These are phyloP conservation scores for Xanthoparmelia taractica DNA, from an alignment of 495 filamentous ascomycete species.

Conservation along the genomic window DNA sequence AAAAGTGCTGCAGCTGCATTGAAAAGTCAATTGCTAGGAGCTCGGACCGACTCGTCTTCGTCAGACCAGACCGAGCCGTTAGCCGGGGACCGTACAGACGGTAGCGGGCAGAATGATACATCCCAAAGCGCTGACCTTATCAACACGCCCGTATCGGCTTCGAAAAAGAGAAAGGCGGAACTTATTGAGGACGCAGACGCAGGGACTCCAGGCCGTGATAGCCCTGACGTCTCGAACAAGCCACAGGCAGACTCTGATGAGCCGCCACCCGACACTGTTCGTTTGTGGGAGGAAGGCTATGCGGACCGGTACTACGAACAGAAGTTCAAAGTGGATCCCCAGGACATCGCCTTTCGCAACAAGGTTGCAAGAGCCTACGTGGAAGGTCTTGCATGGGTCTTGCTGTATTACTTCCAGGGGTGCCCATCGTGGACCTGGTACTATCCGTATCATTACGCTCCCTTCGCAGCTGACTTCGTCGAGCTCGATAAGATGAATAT, in stretches of 20 bases:
- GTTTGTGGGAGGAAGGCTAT: constrained; percentile 93
- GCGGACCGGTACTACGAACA: constrained; percentile 93
- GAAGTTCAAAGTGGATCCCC: constrained; percentile 82
- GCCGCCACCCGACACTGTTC: constrained; percentile 66
- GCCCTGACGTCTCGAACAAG: constrained; percentile 39
- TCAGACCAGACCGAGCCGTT: constrained; percentile 19
- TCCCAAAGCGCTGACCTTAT: constrained; percentile 13
- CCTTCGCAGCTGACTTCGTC: constrained; percentile 91
- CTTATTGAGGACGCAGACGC: constrained; percentile 51
- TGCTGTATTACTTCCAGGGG: constrained; percentile 95
- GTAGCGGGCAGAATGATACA: constrained; percentile 24
- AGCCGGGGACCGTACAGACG: constrained; percentile 2
- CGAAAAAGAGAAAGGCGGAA: constrained; percentile 57
- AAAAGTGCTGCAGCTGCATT: constrained; percentile 88
- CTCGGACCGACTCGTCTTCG: constrained; percentile 8
- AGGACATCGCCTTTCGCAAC: constrained; percentile 78
- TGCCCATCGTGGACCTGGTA: constrained; percentile 99
- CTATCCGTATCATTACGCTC: constrained; percentile 97
- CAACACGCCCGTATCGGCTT: constrained; percentile 37
- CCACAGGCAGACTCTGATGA: constrained; percentile 44
- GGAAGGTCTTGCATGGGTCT: constrained; percentile 97
- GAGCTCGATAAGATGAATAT: constrained; percentile 72
- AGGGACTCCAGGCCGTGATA: constrained; percentile 51
- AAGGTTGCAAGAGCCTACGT: constrained; percentile 89
- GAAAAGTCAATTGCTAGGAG: constrained; percentile 68